A percentile compares a stretch with the other conserved stretches of the same genome.
phyloP scores from a whole-genome alignment of 2,329 filamentous ascomycete genomes.

The Aureobasidium sp. region DNA sequence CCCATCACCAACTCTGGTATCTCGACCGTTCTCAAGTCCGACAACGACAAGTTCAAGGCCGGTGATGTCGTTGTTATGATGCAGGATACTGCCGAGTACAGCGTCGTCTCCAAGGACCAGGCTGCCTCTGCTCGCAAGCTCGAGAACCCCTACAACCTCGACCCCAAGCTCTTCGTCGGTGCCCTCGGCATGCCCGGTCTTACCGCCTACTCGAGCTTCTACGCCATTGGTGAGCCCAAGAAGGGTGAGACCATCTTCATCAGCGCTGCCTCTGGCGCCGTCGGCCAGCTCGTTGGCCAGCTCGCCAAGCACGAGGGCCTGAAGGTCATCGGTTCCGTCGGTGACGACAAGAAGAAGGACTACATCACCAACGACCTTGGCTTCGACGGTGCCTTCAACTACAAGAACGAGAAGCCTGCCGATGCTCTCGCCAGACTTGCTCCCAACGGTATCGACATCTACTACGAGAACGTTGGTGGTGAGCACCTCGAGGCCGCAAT shows the following conservation, averaged over 20 bases:
- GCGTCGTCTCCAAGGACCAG: slow-evolving; percentile 43
- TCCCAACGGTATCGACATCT: slow-evolving; percentile 72
- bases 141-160: slow-evolving; percentile 60
- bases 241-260: slow-evolving; percentile 77
- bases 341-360: slow-evolving; percentile 69
- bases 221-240: slow-evolving; percentile 66
- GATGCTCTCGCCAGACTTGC: slow-evolving; percentile 63
- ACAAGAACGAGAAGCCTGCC: slow-evolving; percentile 68
- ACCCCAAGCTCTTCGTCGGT: slow-evolving; percentile 61
- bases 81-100: slow-evolving; percentile 50
- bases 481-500: slow-evolving; percentile 64
- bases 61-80: slow-evolving; percentile 56
- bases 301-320: slow-evolving; percentile 74
- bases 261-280: slow-evolving; percentile 69
- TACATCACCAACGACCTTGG: slow-evolving; percentile 62
- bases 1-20: slow-evolving; percentile 59
- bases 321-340: slow-evolving; percentile 70
- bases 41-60: slow-evolving; percentile 51
- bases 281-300: slow-evolving; percentile 77
- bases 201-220: slow-evolving; percentile 66
- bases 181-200: slow-evolving; percentile 71
- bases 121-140: slow-evolving; percentile 44
- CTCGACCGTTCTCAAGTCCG: slow-evolving; percentile 62
- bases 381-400: slow-evolving; percentile 75
- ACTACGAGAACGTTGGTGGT: slow-evolving; percentile 71